A percentile compares a stretch with the other conserved stretches of the same genome.
Conservation (phyloP, 345 rosid genomes). For the Populus nigra region DNA sequence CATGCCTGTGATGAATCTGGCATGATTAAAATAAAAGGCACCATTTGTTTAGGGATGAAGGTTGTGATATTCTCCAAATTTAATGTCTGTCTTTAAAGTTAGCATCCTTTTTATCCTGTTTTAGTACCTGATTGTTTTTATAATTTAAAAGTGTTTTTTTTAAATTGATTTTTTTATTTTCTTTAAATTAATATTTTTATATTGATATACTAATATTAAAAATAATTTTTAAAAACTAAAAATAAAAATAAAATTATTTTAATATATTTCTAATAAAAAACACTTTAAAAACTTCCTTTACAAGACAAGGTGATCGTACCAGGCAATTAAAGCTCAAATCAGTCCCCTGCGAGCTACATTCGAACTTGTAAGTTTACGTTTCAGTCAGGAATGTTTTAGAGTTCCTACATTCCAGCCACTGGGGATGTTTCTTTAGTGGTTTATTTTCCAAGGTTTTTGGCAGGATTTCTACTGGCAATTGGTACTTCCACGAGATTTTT, state of each 20-base stretch:
- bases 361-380: background rate
- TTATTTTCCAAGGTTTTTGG: background rate
- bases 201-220: accelerated
- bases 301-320: background rate
- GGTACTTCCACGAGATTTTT: no score
- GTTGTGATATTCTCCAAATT: background rate
- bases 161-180: no score
- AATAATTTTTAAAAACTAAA: no score
- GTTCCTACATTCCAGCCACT: background rate
- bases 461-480: no score
- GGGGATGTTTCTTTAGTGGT: background rate
- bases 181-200: no score
- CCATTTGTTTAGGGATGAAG: background rate
- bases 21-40: background rate
- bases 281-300: no score
- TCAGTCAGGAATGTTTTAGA: background rate
- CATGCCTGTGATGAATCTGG: background rate
- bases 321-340: background rate
- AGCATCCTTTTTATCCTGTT: no score
- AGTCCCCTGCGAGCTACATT: background rate
- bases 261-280: no score
- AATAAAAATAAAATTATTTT: no score
- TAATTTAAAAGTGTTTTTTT: no score
- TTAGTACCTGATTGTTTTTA: no score
- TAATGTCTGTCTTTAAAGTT: no score